Percentiles rank a stretch among this genome's conserved stretches.
Conservation (phyloP, 331 rosid species). For the Malus hybrid region DNA sequence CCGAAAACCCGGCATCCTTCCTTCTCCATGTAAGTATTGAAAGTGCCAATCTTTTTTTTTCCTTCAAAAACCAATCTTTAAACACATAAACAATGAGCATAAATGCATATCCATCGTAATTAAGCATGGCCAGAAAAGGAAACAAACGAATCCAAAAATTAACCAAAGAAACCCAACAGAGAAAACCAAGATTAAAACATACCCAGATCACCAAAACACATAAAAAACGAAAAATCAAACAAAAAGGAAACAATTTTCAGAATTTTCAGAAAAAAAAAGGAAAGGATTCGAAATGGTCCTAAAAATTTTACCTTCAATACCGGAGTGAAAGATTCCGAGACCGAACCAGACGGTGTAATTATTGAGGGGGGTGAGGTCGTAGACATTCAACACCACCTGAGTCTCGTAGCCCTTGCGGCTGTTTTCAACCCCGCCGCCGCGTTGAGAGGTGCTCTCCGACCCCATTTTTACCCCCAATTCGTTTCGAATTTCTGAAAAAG, state of each 20-base stretch:
- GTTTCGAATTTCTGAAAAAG: constrained; percentile 12
- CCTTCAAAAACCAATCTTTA: too few species aligned
- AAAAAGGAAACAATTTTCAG: not conserved
- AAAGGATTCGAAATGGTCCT: not conserved
- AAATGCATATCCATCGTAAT: not conserved
- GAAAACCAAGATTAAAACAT: not conserved
- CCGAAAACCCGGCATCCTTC: not conserved
- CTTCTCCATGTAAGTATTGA: not conserved
- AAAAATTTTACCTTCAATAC: constrained; percentile 62
- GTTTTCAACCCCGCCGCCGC: constrained; percentile 15
- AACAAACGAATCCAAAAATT: not conserved
- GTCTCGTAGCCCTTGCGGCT: constrained; percentile 9
- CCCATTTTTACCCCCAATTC: constrained; percentile 43
- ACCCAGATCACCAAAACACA: constrained; percentile 16
- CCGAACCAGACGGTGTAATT: constrained; percentile 79
- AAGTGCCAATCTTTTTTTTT: not conserved
- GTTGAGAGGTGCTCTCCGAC: constrained; percentile 31
- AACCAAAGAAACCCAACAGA: not conserved
- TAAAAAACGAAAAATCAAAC: not conserved
- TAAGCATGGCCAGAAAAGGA: not conserved
- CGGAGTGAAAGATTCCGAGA: constrained; percentile 85
- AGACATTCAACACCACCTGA: constrained; percentile 64
- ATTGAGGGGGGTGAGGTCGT: constrained; percentile 85
- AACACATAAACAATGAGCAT: too few species aligned
- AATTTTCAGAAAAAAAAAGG: not conserved